Percentiles rank a stretch among this genome's conserved stretches.
phyloP scores from a whole-genome alignment of 179 eudicot genomes.

The Spinacia oleracea region DNA sequence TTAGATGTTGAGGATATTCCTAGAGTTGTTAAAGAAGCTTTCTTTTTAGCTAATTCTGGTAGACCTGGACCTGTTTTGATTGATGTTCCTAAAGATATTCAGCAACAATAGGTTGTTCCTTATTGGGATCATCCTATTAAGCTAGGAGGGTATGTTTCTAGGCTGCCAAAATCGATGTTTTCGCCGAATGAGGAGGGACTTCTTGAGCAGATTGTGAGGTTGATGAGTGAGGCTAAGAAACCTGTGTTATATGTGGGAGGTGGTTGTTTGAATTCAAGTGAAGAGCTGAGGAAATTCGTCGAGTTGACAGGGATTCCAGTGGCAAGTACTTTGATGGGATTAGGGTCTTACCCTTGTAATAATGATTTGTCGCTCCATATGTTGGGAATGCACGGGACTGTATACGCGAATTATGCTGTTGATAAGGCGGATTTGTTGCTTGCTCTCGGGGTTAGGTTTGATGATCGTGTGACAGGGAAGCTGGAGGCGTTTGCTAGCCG shows the following conservation, averaged over 20 bases:
- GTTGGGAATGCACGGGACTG: constrained; percentile 98
- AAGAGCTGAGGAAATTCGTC: constrained; percentile 73
- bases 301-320: constrained; percentile 85
- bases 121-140: constrained; percentile 65
- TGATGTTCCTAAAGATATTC: constrained; percentile 90
- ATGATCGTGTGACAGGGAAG: constrained; percentile 93
- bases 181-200: background rate
- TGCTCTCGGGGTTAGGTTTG: constrained; percentile 93
- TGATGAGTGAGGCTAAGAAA: constrained; percentile 58
- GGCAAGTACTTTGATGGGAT: constrained; percentile 90
- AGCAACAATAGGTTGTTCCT: constrained; percentile 74
- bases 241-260: constrained; percentile 93
- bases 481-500: constrained; percentile 93
- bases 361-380: constrained; percentile 68
- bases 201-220: constrained; percentile 74
- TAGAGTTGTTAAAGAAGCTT: constrained; percentile 77
- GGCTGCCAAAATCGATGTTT: constrained; percentile 57
- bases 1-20: constrained; percentile 85
- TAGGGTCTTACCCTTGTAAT: constrained; percentile 62
- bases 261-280: constrained; percentile 82
- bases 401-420: constrained; percentile 85
- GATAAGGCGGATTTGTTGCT: constrained; percentile 86
- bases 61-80: constrained; percentile 88
- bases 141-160: constrained; percentile 59
- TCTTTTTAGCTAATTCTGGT: constrained; percentile 65